Base-by-base conservation (phyloP, 2,329 filamentous ascomycete genomes). In the Biscogniauxia sp. region DNA sequence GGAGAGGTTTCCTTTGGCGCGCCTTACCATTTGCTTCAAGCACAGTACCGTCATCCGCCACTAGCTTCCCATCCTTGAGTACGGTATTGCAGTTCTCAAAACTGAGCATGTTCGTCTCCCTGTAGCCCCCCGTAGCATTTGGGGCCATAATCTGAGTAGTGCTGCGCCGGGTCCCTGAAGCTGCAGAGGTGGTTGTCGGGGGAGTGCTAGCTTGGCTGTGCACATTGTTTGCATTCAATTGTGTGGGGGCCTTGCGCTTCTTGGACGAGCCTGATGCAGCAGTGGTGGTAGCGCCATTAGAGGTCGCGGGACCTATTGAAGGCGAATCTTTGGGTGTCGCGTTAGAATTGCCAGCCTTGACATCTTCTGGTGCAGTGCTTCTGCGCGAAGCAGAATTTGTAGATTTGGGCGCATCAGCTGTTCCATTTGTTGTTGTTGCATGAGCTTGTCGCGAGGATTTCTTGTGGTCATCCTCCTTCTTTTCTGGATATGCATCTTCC, bases 1-100 rank as follows among this genome's bases (percentile, higher is more conserved):
- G n/a, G n/a, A n/a, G n/a, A n/a, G n/a, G n/a, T n/a, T n/a, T 45
- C 37, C 28, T 52, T 23, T 55, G 19, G 54, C 23, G 45, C 54
- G 52, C 77, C 88, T 80, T 84, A 97, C 94, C 95, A 80, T 99
- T 96, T 66, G 92, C 82, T 68, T 86, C 84, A 70, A 97, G 81
- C 58, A 88, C 84, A 52, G 92, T 95, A 66, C 95, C 95, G 78
- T 98, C 93, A 74, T 99, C 95, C 62, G 95, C 92, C 68, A 90
- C 84, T 73, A 99, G 83, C 72, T 89, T 88, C 59, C 91, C 91
- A 69, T 93, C 83, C 70, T 90, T 88, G 60, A 93, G 82, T 60
- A 82, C 83, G 55, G 84, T 85, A 60, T 86, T 85, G 71, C 84
- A 87, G 63, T 87, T 87, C 64, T 92, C 88, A 77, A 98, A 98